Percentiles rank a stretch among this genome's conserved stretches.
Conservation (phyloP, 805 yeast species). For the Metschnikowia cubensis region DNA sequence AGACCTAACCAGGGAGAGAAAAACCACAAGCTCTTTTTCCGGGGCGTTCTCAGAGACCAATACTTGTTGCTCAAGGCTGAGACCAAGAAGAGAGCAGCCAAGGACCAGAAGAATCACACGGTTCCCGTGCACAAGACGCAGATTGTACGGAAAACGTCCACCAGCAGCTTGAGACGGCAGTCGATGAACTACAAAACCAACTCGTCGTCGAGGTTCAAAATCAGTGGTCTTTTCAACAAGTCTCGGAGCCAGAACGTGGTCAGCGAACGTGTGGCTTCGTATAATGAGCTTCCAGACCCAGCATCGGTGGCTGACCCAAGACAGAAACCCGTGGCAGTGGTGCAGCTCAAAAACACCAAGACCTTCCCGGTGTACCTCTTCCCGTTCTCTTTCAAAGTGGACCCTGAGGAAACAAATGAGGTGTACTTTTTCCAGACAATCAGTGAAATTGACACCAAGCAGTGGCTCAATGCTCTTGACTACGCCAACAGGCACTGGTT, state of each 20-base stretch:
- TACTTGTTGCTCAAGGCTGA: constrained; percentile 22
- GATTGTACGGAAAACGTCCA: constrained; percentile 29
- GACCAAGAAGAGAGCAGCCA: background rate
- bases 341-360: constrained; percentile 44
- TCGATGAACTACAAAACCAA: constrained; percentile 37
- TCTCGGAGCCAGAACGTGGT: constrained; percentile 44
- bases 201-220: constrained; percentile 42
- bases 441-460: constrained; percentile 56
- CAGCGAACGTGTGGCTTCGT: constrained; percentile 46
- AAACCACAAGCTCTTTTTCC: constrained; percentile 27
- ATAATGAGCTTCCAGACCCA: constrained; percentile 58
- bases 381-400: constrained; percentile 48
- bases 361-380: constrained; percentile 51
- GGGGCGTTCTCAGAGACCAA: constrained; percentile 29
- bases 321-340: constrained; percentile 48
- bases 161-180: constrained; percentile 32
- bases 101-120: constrained; percentile 3
- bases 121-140: constrained; percentile 5
- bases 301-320: constrained; percentile 35
- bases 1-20: constrained; percentile 32
- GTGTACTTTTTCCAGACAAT: constrained; percentile 68
- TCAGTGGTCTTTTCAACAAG: constrained; percentile 55
- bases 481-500: constrained; percentile 55
- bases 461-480: constrained; percentile 60
- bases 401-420: constrained; percentile 40